Evolutionary conservation across 345 rosid species (phyloP).

Genomic region (Atalantia buxifolia): DNA sequence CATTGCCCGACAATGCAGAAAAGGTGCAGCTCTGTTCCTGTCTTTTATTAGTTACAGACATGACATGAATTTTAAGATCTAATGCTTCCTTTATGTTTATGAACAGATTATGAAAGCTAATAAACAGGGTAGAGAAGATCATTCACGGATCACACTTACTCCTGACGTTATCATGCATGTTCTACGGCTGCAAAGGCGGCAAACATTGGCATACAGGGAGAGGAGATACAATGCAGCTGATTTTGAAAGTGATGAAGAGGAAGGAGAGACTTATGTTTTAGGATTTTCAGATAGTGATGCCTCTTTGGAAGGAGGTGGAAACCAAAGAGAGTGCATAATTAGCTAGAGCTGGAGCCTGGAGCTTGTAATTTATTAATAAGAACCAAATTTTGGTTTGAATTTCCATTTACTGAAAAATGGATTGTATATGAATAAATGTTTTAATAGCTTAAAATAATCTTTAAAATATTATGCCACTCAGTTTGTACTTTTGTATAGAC

Average conservation of each 20-base stretch:
- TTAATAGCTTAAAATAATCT: background rate
- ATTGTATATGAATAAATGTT: background rate
- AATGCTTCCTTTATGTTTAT: constrained; percentile 4
- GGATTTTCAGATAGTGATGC: constrained; percentile 24
- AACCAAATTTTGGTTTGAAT: background rate
- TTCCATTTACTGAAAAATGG: background rate
- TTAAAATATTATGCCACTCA: background rate
- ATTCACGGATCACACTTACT: constrained; percentile 40
- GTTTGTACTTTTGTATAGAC: no score
- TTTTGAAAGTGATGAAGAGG: constrained; percentile 35
- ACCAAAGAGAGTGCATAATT: constrained; percentile 25
- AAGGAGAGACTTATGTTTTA: constrained; percentile 22
- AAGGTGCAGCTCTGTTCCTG: constrained; percentile 27
- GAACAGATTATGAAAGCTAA: constrained; percentile 63
- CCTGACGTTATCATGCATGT: constrained; percentile 71
- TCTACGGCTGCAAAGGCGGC: constrained; percentile 62
- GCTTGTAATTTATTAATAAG: background rate
- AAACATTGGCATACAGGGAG: constrained; percentile 41
- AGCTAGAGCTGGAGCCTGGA: constrained; percentile 25
- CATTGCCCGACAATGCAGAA: constrained; percentile 41
- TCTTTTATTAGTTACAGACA: background rate
- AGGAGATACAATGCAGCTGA: constrained; percentile 45
- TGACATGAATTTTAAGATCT: background rate
- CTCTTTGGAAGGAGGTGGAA: constrained; percentile 26
- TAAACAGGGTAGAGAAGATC: constrained; percentile 48